Evolutionary conservation across 345 rosid genomes (phyloP).

Genomic region (Mercurialis annua): DNA sequence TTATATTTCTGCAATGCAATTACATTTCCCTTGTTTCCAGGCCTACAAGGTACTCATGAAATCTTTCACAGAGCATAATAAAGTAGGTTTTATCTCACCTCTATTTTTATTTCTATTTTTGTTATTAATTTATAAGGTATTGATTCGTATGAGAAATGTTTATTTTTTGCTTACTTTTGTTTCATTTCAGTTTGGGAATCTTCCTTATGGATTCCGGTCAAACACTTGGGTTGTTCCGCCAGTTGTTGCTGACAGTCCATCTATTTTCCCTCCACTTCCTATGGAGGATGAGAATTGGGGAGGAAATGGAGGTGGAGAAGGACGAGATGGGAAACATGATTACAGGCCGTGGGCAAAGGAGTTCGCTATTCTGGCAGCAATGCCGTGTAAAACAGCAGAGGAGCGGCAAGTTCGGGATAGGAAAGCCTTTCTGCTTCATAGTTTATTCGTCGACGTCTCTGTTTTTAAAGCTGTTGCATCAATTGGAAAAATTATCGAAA

Average conservation of each 20-base stretch:
- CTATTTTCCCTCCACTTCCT: constrained; percentile 30
- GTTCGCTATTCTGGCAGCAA: constrained; percentile 31
- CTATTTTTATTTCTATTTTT: background rate
- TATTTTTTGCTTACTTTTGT: background rate
- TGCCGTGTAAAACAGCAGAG: constrained; percentile 38
- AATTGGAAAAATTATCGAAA: constrained; percentile 18
- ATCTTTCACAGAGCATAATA: constrained; percentile 34
- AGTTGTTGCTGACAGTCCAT: constrained; percentile 33
- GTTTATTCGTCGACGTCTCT: constrained; percentile 35
- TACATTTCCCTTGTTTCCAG: constrained; percentile 12
- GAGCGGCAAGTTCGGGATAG: constrained; percentile 34
- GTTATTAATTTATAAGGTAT: background rate
- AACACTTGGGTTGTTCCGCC: constrained; percentile 40
- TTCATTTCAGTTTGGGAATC: constrained; percentile 34
- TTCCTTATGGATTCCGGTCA: constrained; percentile 37
- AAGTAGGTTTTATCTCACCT: constrained; percentile 13
- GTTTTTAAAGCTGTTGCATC: constrained; percentile 30
- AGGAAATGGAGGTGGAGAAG: constrained; percentile 37
- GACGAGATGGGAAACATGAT: constrained; percentile 27
- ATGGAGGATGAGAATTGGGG: constrained; percentile 39
- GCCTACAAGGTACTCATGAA: constrained; percentile 32
- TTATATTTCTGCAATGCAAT: background rate
- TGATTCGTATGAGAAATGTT: background rate
- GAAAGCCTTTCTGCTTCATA: constrained; percentile 36
- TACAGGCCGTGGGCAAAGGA: constrained; percentile 36